Evolutionary conservation across 73 alveolate genomes (phyloP).

Genomic region (Paramecium bursaria): DNA sequence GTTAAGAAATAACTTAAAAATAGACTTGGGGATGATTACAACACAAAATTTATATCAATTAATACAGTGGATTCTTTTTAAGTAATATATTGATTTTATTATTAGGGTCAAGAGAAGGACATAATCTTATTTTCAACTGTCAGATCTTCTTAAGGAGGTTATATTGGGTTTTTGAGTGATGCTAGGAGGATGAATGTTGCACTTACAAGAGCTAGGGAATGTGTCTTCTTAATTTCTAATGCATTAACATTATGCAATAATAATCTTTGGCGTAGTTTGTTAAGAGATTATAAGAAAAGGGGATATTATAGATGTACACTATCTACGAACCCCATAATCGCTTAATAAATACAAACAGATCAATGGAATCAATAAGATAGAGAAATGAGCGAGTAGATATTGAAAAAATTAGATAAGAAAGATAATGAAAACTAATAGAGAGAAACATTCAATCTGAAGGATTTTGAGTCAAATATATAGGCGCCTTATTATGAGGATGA

Average conservation of each 20-base stretch:
- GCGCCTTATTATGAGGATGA: no score
- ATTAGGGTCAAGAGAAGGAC: constrained; percentile 87
- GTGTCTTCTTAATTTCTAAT: constrained; percentile 80
- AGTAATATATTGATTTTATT: constrained; percentile 19
- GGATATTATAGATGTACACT: no score
- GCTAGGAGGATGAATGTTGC: constrained; percentile 88
- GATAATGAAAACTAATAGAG: no score
- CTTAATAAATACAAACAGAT: no score
- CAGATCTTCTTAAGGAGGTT: constrained; percentile 71
- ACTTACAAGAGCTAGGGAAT: constrained; percentile 85
- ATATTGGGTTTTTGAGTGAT: constrained; percentile 76
- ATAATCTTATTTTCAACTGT: constrained; percentile 80
- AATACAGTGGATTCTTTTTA: constrained; percentile 81
- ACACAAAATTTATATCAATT: constrained; percentile 65
- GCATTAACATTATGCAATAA: constrained; percentile 72
- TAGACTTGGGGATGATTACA: constrained; percentile 31
- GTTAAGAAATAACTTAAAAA: constrained; percentile 44
- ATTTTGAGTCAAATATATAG: no score
- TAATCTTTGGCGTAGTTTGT: constrained; percentile 53
- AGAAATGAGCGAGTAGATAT: no score
- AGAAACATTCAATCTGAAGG: no score
- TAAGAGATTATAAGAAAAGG: no score
- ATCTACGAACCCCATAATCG: no score
- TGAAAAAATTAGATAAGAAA: no score
- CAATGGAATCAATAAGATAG: no score